Percentiles rank a stretch among this genome's conserved stretches.
Evolutionary conservation across 176 grass and related monocot genomes (phyloP).

Genomic region (Musa acuminata): DNA sequence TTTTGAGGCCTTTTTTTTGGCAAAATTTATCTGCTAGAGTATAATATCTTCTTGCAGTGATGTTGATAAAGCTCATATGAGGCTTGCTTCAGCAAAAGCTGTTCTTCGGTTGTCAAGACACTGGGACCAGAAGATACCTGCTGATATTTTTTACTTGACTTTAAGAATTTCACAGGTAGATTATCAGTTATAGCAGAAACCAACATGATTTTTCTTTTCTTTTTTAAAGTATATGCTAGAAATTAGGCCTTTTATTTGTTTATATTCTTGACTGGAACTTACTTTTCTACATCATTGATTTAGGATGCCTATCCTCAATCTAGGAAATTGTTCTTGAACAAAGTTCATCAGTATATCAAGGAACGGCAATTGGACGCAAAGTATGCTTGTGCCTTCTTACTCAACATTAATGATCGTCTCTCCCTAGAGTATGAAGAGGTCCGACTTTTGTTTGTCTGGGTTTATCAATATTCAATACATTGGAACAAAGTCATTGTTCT

Average conservation of each 20-base stretch:
- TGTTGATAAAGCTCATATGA: constrained; percentile 84
- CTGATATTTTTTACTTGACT: constrained; percentile 86
- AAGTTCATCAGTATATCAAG: constrained; percentile 97
- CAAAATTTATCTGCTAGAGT: constrained; percentile 1
- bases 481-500: not conserved
- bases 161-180: constrained; percentile 85
- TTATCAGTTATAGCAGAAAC: constrained; percentile 21
- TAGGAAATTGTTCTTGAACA: constrained; percentile 77
- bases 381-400: constrained; percentile 82
- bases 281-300: constrained; percentile 13
- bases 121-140: constrained; percentile 82
- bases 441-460: constrained; percentile 4
- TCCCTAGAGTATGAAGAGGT: constrained; percentile 86
- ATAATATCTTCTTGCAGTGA: constrained; percentile 32
- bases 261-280: constrained; percentile 25
- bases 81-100: constrained; percentile 86
- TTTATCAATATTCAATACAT: not conserved
- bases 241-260: not conserved
- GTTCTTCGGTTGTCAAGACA: constrained; percentile 95
- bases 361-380: constrained; percentile 91
- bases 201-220: not conserved
- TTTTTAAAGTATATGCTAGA: not conserved
- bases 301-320: constrained; percentile 78
- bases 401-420: constrained; percentile 50
- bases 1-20: not conserved